phyloP scores from a whole-genome alignment of 805 yeast genomes.

The Metschnikowia matae region DNA sequence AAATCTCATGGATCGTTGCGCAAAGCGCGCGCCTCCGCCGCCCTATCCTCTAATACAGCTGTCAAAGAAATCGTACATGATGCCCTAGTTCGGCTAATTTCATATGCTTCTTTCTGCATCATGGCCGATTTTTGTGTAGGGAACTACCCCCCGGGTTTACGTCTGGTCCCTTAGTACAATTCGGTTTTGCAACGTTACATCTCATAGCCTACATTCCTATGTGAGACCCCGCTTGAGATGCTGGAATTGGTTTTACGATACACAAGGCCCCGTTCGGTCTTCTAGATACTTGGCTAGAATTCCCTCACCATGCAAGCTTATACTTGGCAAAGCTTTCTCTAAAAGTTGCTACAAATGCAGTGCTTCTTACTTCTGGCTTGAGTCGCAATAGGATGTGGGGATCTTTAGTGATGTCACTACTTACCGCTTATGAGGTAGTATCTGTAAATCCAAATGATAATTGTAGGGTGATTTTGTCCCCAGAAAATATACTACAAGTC shows the following conservation, averaged over 20 bases:
- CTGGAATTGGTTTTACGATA: background rate
- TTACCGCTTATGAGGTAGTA: background rate
- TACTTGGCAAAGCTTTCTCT: background rate
- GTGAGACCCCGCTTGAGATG: background rate
- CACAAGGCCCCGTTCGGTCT: background rate
- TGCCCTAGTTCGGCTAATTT: background rate
- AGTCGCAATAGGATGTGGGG: background rate
- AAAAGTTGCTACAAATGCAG: background rate
- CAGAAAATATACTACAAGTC: background rate
- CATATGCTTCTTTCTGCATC: background rate
- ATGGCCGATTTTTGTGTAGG: background rate
- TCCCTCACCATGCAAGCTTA: background rate
- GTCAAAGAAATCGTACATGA: background rate
- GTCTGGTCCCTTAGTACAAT: background rate
- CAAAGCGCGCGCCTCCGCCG: background rate
- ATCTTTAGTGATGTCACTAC: background rate
- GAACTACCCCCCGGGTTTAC: background rate
- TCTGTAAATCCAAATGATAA: background rate
- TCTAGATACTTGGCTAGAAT: background rate
- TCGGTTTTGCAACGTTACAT: background rate
- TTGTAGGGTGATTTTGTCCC: background rate
- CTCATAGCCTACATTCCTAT: background rate
- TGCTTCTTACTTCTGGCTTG: background rate
- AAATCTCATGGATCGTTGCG: background rate
- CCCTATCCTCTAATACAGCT: background rate